Conservation (phyloP, 306 rosid species). For the Quercus cerris region DNA sequence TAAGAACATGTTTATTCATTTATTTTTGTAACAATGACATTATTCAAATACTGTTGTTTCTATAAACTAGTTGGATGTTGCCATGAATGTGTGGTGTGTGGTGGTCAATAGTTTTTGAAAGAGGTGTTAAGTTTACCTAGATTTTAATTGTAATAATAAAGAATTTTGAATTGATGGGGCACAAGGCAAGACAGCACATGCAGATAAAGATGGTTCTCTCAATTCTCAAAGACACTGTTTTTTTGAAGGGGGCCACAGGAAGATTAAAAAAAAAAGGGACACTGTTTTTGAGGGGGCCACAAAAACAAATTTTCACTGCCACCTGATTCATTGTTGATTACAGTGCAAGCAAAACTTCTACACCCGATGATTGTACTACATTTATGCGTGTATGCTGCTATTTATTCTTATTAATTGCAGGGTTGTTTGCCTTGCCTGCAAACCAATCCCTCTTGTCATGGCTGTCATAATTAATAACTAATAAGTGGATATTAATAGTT, state of each 20-base stretch:
- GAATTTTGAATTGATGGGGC: not conserved
- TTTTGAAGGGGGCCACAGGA: not conserved
- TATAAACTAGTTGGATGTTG: too few relatives aligned
- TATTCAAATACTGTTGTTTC: too few relatives aligned
- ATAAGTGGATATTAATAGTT: too few relatives aligned
- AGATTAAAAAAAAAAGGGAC: too few relatives aligned
- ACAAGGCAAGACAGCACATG: not conserved
- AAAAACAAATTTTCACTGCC: not conserved
- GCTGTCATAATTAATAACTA: too few relatives aligned
- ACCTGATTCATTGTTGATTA: not conserved
- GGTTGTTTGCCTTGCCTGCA: too few relatives aligned
- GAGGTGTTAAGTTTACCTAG: not conserved
- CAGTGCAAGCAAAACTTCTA: too few relatives aligned
- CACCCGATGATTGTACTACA: not conserved
- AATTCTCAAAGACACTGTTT: not conserved
- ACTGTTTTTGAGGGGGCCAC: constrained; percentile 2
- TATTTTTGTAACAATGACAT: too few relatives aligned
- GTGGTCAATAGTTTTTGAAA: too few relatives aligned
- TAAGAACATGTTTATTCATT: too few relatives aligned
- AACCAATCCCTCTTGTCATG: too few relatives aligned
- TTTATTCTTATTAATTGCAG: not conserved
- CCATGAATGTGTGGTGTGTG: too few relatives aligned
- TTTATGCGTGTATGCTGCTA: not conserved
- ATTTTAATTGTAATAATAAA: not conserved
- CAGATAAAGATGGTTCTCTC: not conserved